Base-by-base conservation (phyloP, 176 grass and related monocot genomes). In the Aegilops longissima region DNA sequence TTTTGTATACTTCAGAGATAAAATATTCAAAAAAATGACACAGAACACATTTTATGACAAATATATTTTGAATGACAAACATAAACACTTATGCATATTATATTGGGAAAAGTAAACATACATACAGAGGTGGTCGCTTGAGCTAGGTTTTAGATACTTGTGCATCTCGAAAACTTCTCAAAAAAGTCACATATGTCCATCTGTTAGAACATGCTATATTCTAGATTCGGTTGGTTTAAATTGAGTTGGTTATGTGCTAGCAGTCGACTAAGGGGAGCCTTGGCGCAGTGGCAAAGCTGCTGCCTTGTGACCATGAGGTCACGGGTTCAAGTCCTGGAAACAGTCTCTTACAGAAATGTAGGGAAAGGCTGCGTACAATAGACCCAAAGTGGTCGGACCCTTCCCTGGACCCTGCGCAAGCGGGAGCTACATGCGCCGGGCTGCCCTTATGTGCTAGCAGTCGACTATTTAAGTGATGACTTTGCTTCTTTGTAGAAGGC, bases 61-160 rank as follows among this genome's bases (percentile, higher is more conserved):
- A 38, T 72, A 71, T n/a, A 71, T 39, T 71, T 71, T 39, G 68
- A 39, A 9, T 39, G 9, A 21, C 13, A 66, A 71, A 36, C 31
- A 69, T 69, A 72, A 23, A 72, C 69, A 71, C 34, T n/a, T 71
- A 9, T n/a, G 68, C 68, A 71, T 71, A 71, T 18, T n/a, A 71
- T 39, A 71, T 21, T 71, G 9, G 34, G 34, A 12, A n/a, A 71
- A 12, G 18, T 71, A 71, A 71, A 21, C 68, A 2, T 71, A 38
- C 35, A n/a, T 71, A 36, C 18, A 71, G 34, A 13, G 35, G 18
- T 34, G 16, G 34, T 71, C 12, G 33, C 68, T 70, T 39, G 68
- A 71, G 18, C 36, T 36, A 71, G 18, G 18, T 20, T 71, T 71
- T 71, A 71, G 9, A 71, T 71, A 72, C 35, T 42, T 42, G 70